Percentiles rank a stretch among this genome's conserved stretches.
These are phyloP conservation scores for Akanthomyces dipterigenus DNA, from an alignment of 2,329 filamentous ascomycete genomes.

Conservation along the genomic window DNA sequence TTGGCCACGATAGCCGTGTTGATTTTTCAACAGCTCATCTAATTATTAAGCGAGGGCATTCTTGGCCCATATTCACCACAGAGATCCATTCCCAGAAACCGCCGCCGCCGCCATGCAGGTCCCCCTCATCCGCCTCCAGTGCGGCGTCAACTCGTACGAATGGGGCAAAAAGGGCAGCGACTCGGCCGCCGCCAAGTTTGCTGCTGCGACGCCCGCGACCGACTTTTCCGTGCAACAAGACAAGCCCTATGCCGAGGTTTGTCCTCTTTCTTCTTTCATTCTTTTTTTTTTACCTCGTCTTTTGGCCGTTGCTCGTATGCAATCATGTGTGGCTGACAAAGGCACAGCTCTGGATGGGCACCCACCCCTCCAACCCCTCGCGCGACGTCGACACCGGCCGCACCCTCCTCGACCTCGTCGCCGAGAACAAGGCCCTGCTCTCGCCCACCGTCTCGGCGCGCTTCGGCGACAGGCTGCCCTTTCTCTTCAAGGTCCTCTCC, in stretches of 20 bases:
- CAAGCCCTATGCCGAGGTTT: conserved; percentile 89
- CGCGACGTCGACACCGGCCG: conserved; percentile 80
- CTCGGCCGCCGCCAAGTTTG: conserved; percentile 85
- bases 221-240: conserved; percentile 74
- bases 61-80: neutral
- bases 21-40: neutral
- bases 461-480: conserved; percentile 80
- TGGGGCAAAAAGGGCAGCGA: conserved; percentile 91
- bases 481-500: conserved; percentile 95
- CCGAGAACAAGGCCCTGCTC: conserved; percentile 79
- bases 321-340: neutral
- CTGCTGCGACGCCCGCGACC: conserved; percentile 70
- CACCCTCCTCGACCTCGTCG: conserved; percentile 77
- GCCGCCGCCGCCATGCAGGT: conserved; percentile 51
- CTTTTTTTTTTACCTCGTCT: too few relatives aligned
- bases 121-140: conserved; percentile 77
- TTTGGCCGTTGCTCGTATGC: too few relatives aligned
- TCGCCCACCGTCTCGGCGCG: conserved; percentile 64
- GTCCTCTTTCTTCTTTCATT: conserved; percentile 14
- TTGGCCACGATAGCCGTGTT: neutral
- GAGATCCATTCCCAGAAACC: neutral
- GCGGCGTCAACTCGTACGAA: conserved; percentile 96
- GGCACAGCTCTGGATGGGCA: conserved; percentile 92
- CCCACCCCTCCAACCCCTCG: conserved; percentile 91
- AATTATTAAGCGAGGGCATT: neutral